phyloP scores from a whole-genome alignment of 148 eudicot genomes.

The Camellia sinensis region DNA sequence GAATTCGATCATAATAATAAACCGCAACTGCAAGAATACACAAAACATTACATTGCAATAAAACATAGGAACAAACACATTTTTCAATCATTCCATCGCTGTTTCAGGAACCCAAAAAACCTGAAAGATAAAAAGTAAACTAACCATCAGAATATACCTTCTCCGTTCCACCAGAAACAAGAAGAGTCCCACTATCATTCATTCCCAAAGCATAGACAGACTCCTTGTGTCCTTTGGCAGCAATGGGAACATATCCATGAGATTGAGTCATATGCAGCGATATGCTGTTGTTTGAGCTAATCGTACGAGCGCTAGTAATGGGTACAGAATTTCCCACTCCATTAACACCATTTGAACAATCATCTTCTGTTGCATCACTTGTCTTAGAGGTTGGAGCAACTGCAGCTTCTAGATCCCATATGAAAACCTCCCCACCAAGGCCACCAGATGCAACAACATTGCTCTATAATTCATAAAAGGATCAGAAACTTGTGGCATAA shows the following conservation, averaged over 20 bases:
- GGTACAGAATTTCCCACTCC: constrained; percentile 52
- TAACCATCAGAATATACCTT: constrained; percentile 53
- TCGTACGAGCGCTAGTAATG: constrained; percentile 59
- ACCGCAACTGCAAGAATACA: not conserved
- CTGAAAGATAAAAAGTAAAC: not conserved
- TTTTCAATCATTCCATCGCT: not conserved
- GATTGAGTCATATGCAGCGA: constrained; percentile 59
- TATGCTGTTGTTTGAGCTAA: constrained; percentile 71
- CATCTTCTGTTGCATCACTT: constrained; percentile 62
- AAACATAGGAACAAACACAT: not conserved
- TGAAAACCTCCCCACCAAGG: constrained; percentile 97
- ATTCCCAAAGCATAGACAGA: constrained; percentile 95
- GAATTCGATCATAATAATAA: too few relatives aligned
- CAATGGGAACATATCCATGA: constrained; percentile 71
- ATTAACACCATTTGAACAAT: constrained; percentile 56
- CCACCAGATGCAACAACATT: constrained; percentile 91
- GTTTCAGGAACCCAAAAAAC: not conserved
- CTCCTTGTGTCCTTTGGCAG: constrained; percentile 98
- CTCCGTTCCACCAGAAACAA: constrained; percentile 99
- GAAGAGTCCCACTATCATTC: constrained; percentile 82
- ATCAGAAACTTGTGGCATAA: constrained; percentile 22
- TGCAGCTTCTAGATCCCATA: constrained; percentile 98
- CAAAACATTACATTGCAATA: not conserved
- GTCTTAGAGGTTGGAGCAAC: constrained; percentile 68
- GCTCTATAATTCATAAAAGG: constrained; percentile 46